Conservation (phyloP, 2,329 filamentous ascomycete species). For the Coleophoma eucalyptorum region DNA sequence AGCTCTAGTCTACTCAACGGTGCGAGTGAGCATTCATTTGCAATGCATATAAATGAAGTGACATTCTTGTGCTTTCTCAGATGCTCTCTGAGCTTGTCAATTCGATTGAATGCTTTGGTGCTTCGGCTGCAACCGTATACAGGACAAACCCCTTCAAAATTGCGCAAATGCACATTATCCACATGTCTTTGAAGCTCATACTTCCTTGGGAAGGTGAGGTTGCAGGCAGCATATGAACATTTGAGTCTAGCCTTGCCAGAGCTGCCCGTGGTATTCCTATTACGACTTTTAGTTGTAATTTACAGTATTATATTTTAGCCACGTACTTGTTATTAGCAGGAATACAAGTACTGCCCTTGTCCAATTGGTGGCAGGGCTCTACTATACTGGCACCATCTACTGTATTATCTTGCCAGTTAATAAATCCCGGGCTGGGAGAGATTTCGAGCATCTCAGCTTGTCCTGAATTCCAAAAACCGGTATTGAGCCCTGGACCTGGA, state of each 20-base stretch:
- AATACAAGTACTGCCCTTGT: too few relatives aligned
- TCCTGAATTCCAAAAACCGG: too few relatives aligned
- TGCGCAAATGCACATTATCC: constrained; percentile 4
- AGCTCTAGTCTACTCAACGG: constrained; percentile 5
- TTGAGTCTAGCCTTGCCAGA: constrained; percentile 3
- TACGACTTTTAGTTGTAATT: background rate
- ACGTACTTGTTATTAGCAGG: too few relatives aligned
- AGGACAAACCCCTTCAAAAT: background rate
- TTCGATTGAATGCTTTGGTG: constrained; percentile 4
- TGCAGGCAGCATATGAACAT: constrained; percentile 5
- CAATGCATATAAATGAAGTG: constrained; percentile 2
- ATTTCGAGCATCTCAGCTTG: too few relatives aligned
- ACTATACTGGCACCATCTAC: too few relatives aligned
- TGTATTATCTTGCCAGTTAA: background rate
- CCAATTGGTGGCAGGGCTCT: too few relatives aligned
- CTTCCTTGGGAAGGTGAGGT: constrained; percentile 6
- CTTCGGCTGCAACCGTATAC: constrained; percentile 9
- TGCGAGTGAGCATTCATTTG: constrained; percentile 3
- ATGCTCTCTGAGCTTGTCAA: constrained; percentile 10
- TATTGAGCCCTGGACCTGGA: background rate
- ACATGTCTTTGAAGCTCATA: constrained; percentile 9
- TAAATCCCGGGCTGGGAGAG: background rate
- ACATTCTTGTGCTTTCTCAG: constrained; percentile 5
- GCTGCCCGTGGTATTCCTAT: background rate
- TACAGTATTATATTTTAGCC: too few relatives aligned